These are phyloP conservation scores for Glycyrrhiza uralensis DNA, from an alignment of 306 rosid genomes.

Conservation along the genomic window DNA sequence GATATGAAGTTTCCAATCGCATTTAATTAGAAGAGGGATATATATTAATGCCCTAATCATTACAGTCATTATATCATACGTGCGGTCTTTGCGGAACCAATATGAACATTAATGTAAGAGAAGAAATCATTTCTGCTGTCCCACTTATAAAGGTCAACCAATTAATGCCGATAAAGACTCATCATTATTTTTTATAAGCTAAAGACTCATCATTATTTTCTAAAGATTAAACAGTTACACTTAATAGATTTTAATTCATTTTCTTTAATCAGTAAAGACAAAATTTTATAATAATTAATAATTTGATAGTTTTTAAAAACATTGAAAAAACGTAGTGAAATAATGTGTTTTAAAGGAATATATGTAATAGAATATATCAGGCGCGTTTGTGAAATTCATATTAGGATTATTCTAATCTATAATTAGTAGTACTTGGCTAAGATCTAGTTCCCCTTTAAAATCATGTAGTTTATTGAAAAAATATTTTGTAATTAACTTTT, in stretches of 20 bases:
- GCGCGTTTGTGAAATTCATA: no score
- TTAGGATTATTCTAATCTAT: no score
- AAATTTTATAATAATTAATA: no score
- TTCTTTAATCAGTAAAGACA: neutral
- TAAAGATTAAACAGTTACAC: no score
- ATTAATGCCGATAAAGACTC: constrained; percentile 21
- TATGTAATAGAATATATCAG: no score
- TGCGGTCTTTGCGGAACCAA: constrained; percentile 33
- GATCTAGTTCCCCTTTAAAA: no score
- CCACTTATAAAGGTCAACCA: constrained; percentile 23
- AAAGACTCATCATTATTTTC: neutral
- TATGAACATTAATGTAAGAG: constrained; percentile 21
- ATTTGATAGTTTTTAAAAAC: no score
- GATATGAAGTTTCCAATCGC: constrained; percentile 33
- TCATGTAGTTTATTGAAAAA: no score
- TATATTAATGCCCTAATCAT: constrained; percentile 24
- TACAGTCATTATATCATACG: constrained; percentile 25
- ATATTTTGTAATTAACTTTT: no score
- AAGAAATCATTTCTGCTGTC: constrained; percentile 27
- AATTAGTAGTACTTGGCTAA: no score
- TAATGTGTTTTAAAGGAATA: no score
- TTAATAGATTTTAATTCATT: neutral
- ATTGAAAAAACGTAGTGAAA: no score
- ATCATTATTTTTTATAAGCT: constrained; percentile 23
- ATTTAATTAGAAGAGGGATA: constrained; percentile 17